These are phyloP conservation scores for Clavulina sp. DNA, from an alignment of 768 basidiomycete species.

Conservation along the genomic window DNA sequence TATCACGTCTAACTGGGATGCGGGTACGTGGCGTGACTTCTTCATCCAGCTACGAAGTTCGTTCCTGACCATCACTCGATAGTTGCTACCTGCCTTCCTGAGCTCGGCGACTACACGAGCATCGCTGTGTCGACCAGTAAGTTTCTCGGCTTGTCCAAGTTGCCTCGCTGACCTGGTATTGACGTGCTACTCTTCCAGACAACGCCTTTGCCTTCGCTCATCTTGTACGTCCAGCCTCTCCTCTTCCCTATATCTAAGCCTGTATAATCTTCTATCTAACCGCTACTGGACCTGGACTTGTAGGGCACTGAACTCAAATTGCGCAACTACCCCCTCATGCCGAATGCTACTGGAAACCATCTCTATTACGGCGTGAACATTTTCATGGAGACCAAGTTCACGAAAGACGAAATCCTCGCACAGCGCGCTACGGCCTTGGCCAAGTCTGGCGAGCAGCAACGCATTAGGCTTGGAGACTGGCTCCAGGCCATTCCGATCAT, in stretches of 20 bases:
- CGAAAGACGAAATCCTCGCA: neutral
- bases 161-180: no score
- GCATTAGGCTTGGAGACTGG: neutral
- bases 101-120: conserved; percentile 3
- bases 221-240: no score
- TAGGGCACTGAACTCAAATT: neutral
- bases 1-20: neutral
- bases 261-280: no score
- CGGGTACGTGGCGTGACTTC: no score
- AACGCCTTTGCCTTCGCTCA: neutral
- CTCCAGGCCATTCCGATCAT: conserved; percentile 8
- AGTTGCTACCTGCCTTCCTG: conserved; percentile 6
- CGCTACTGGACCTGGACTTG: no score
- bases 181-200: no score
- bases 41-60: no score
- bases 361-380: neutral
- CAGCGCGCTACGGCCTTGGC: neutral
- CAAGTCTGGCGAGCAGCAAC: neutral
- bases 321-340: neutral
- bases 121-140: neutral
- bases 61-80: no score
- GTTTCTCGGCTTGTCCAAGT: no score
- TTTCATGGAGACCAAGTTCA: neutral
- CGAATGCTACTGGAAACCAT: no score
- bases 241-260: no score